These are phyloP conservation scores for Scheffersomyces stipitis DNA, from an alignment of 805 yeast genomes.

Conservation along the genomic window DNA sequence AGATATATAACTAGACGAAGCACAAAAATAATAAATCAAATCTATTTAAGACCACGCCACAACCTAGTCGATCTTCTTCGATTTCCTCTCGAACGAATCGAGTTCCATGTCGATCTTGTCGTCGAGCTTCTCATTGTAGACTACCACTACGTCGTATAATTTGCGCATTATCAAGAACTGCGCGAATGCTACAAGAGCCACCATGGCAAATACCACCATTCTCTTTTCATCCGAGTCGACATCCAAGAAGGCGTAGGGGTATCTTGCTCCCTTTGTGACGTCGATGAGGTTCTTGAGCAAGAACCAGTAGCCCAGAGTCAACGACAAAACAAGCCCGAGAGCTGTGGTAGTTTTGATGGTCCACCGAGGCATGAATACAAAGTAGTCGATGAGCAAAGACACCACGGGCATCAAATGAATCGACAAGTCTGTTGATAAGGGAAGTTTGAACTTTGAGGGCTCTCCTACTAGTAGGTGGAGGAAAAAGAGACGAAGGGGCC, in stretches of 20 bases:
- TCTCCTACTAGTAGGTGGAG: constrained; percentile 46
- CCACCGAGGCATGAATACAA: constrained; percentile 51
- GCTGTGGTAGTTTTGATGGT: constrained; percentile 34
- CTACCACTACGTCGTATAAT: constrained; percentile 20
- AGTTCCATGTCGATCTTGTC: constrained; percentile 3
- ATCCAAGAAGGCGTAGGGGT: constrained; percentile 70
- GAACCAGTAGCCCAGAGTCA: constrained; percentile 54
- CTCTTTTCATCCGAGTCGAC: constrained; percentile 46
- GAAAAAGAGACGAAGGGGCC: constrained; percentile 63
- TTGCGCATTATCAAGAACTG: constrained; percentile 30
- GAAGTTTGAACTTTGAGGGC: constrained; percentile 35
- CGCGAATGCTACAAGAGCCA: constrained; percentile 34
- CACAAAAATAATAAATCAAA: too few species aligned
- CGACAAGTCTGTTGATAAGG: constrained; percentile 52
- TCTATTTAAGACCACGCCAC: too few species aligned
- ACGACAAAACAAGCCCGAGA: constrained; percentile 31
- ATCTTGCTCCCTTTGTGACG: constrained; percentile 45
- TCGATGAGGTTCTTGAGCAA: constrained; percentile 50
- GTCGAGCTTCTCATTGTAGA: constrained; percentile 6
- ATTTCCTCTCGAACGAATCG: too few species aligned
- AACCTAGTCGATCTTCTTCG: too few species aligned
- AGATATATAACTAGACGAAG: neutral
- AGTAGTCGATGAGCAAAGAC: constrained; percentile 54
- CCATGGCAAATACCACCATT: constrained; percentile 46
- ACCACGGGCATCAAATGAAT: constrained; percentile 61